Base-by-base conservation (phyloP, 805 yeast genomes). In the Ogataea haglerorum region DNA sequence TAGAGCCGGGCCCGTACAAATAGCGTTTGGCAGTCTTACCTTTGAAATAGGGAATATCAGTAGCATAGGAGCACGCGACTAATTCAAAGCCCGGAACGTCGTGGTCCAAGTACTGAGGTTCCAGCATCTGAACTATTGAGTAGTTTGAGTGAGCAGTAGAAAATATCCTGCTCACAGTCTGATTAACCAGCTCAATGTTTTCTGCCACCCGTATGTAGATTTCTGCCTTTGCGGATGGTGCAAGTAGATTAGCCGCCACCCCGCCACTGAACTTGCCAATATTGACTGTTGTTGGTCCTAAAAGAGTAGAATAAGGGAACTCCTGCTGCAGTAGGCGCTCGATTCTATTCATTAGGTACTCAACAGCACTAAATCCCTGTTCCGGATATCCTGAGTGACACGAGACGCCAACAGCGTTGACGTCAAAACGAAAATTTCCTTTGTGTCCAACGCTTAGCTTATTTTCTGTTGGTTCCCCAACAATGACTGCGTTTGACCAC, bases 381-480 rank as follows among this genome's bases (percentile, higher is more conserved):
- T 78, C 69, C 6, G 86, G 86, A 56, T 78, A 78, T 1, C 84
- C 84, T 9, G 79, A 72, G 49, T 80, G 85, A 2, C 76, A 63
- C 2, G 82, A 71, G 46, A 67, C 68, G 7, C 84, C 85, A 13
- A 55, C 47, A n/a, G 69, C 75, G 10, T 53, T 37, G 21, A 75
- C 50, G 10, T 61, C 56, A 31, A 70, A 68, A 33, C 63, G 47
- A 23, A 64, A 69, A 30, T 64, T 60, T 8, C 84, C 84, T 56
- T 80, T 80, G 54, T 80, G 86, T 6, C 85, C 85, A 5, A 69
- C 72, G 14, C 80, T 82, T n/a, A 80, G 64, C 49, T 75, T 76
- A 53, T 70, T 61, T 47, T 78, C 85, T 1, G 86, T 80, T 6
- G 86, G 86, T 54, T 80, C 86, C 10, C 85, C 85, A 60, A 80